Base-by-base conservation (phyloP, 2,329 filamentous ascomycete genomes). In the Talaromyces sp. region DNA sequence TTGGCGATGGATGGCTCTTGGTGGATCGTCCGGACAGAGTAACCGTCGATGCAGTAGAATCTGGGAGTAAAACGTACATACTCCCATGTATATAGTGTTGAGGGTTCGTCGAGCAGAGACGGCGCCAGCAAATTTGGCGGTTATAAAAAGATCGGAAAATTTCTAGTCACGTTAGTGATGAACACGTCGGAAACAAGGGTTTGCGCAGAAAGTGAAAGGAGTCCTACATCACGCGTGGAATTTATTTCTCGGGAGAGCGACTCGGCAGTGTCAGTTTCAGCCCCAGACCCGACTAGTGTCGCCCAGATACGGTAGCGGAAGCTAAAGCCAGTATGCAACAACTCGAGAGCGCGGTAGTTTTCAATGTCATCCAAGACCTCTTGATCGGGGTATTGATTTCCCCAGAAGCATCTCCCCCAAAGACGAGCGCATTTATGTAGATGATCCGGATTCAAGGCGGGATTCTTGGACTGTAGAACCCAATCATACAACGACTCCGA, bases 311-410 rank as follows among this genome's bases (percentile, higher is more conserved):
- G 60, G 39, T 72, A 56, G 20, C 65, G 67, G 19, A 71, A 51
- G 3, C 55, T 60, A 36, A 71, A 64, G 5, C 62, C 64, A 2
- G 53, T 44, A 39, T 73, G 70, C 4, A 72, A 40, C 14, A 73
- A 51, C 48, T 72, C 69, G 14, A 73, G 52, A 3, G 61, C 68
- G 19, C 70, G 60, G 52, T 73, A 70, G 24, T 73, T 73, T 49
- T 73, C 70, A 20, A 72, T 70, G 30, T 73, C 70, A 46, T 73
- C 71, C n/a, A 71, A 54, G 2, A 72, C 64, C 51, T 73, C 65
- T 16, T 65, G 61, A n/a, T 70, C 67, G 0, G 71, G 71, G 45
- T 73, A 73, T 24, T 68, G 65, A 14, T 68, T 58, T 2, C 69
- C 70, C 68, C 68, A 73, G 39, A 71, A 68, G 46, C 69, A 71